These are phyloP conservation scores for Allodekkera sacchari DNA, from an alignment of 805 yeast species.

Conservation along the genomic window DNA sequence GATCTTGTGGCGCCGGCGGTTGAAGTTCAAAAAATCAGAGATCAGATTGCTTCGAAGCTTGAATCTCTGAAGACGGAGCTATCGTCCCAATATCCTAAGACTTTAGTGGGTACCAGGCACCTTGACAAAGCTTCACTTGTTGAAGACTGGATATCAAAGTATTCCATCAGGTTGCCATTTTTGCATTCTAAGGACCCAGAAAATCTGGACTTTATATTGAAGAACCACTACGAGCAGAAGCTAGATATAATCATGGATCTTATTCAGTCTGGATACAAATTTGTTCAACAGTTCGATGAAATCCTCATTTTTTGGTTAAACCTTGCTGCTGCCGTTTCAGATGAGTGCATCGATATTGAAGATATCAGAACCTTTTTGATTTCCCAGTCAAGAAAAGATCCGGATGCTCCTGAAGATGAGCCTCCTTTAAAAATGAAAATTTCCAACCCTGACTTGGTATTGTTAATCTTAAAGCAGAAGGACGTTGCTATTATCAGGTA, in stretches of 20 bases:
- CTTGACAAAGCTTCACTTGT: not conserved
- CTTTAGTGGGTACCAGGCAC: not conserved
- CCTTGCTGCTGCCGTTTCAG: not conserved
- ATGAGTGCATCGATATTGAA: not conserved
- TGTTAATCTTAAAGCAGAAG: not conserved
- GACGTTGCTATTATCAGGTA: not conserved
- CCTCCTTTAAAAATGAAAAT: conserved; percentile 2
- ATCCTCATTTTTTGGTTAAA: conserved; percentile 2
- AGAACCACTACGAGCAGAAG: conserved; percentile 8
- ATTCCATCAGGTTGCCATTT: conserved; percentile 8
- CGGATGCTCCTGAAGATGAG: conserved; percentile 2
- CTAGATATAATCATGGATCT: conserved; percentile 9
- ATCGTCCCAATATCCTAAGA: not conserved
- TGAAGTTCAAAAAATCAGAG: not conserved
- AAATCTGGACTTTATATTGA: conserved; percentile 3
- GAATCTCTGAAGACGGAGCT: not conserved
- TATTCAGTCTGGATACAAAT: conserved; percentile 4
- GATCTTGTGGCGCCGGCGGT: conserved; percentile 1
- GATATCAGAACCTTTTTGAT: not conserved
- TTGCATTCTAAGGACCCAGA: conserved; percentile 3
- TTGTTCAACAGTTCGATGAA: conserved; percentile 3
- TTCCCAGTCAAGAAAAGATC: not conserved
- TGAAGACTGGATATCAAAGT: conserved; percentile 2
- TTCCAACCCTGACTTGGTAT: conserved; percentile 3
- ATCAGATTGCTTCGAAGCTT: not conserved